Conservation (phyloP, 768 basidiomycete species). For the Macrolepiota albuminosa region DNA sequence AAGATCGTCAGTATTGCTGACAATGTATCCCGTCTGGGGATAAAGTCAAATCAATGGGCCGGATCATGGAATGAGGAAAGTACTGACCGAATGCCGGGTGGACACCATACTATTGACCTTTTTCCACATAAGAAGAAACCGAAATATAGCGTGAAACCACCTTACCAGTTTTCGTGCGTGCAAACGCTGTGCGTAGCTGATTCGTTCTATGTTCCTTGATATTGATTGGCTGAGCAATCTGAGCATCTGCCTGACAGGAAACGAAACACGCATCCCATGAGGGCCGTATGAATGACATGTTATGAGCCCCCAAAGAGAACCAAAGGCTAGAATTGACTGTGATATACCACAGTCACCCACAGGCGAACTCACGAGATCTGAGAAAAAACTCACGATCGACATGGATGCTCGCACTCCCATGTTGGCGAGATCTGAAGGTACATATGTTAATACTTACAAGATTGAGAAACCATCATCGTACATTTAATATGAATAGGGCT, state of each 20-base stretch:
- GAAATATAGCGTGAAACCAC: background rate
- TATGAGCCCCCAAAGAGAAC: constrained; percentile 75
- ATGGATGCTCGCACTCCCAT: constrained; percentile 83
- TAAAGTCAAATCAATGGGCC: background rate
- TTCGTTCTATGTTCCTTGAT: constrained; percentile 71
- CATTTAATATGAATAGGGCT: constrained; percentile 82
- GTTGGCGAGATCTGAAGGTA: constrained; percentile 56
- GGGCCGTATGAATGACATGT: constrained; percentile 74
- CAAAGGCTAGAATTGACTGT: constrained; percentile 80
- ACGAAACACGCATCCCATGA: constrained; percentile 81
- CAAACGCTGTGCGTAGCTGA: constrained; percentile 72
- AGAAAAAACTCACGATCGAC: constrained; percentile 57
- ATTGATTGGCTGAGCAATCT: constrained; percentile 76
- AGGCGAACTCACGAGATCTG: background rate
- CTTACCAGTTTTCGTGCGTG: constrained; percentile 70
- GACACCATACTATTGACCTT: constrained; percentile 71
- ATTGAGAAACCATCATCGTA: constrained; percentile 16
- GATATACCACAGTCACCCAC: background rate
- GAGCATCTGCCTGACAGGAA: constrained; percentile 80
- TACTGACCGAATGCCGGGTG: constrained; percentile 52
- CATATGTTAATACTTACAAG: constrained; percentile 3
- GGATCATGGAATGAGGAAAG: background rate
- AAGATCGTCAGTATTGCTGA: constrained; percentile 77
- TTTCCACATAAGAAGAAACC: background rate
- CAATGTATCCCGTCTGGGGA: constrained; percentile 61